Evolutionary conservation across 192 early-diverging fungal genomes (phyloP).

Genomic region (Coemansia sp.): DNA sequence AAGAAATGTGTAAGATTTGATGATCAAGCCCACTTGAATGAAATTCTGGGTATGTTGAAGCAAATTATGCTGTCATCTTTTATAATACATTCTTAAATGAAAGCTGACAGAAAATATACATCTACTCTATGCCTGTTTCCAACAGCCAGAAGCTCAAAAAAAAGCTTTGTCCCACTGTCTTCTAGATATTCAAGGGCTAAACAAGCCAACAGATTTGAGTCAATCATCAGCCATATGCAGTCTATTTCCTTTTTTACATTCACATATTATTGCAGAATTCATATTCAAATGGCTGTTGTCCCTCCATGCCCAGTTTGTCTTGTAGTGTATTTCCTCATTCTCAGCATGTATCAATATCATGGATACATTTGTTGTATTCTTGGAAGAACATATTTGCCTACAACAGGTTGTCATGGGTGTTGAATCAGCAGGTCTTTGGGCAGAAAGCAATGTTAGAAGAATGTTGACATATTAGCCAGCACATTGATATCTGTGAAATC

Average conservation of each 20-base stretch:
- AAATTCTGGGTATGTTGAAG: too few relatives aligned
- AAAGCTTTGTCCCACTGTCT: conserved; percentile 5
- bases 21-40: not conserved
- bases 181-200: not conserved
- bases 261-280: not conserved
- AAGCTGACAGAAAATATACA: not conserved
- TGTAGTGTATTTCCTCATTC: not conserved
- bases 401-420: too few relatives aligned
- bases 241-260: not conserved
- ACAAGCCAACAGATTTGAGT: conserved; percentile 2
- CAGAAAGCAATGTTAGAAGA: conserved; percentile 19
- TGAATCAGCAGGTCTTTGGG: too few relatives aligned
- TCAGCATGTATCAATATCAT: too few relatives aligned
- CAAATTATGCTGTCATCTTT: not conserved
- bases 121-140: not conserved
- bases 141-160: not conserved
- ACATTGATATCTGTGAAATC: too few relatives aligned
- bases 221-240: not conserved
- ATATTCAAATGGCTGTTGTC: not conserved
- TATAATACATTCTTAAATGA: not conserved
- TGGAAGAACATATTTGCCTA: conserved; percentile 18
- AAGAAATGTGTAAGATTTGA: too few relatives aligned
- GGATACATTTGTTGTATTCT: too few relatives aligned
- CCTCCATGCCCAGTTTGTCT: not conserved
- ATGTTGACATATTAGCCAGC: too few relatives aligned